A percentile compares a stretch with the other conserved stretches of the same genome.
Conservation (phyloP, 2,329 filamentous ascomycete genomes). For the Fusarium fujikuroi region DNA sequence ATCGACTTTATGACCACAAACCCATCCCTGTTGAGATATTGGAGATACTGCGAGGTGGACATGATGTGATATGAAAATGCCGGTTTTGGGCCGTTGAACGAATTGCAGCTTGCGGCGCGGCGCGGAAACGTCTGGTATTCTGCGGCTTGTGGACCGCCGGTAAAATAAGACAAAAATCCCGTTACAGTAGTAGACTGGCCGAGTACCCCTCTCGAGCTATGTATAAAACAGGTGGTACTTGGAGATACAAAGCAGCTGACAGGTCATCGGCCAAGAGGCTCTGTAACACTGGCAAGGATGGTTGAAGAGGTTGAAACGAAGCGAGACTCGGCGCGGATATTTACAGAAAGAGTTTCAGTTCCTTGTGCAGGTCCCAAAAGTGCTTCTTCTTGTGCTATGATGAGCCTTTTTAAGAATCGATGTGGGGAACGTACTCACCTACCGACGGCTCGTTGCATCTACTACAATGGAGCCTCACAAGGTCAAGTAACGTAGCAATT, state of each 20-base stretch:
- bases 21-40: constrained; percentile 74
- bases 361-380: not conserved
- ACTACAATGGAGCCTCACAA: constrained; percentile 14
- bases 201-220: constrained; percentile 9
- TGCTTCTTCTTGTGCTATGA: constrained; percentile 8
- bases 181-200: not conserved
- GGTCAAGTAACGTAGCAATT: constrained; percentile 41
- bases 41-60: constrained; percentile 44
- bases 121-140: not conserved
- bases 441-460: constrained; percentile 23
- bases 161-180: constrained; percentile 30
- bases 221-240: not conserved
- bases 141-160: constrained; percentile 23
- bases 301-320: constrained; percentile 25
- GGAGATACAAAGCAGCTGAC: constrained; percentile 10
- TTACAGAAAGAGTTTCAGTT: constrained; percentile 12
- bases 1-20: constrained; percentile 78
- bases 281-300: constrained; percentile 2
- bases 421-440: constrained; percentile 32
- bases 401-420: constrained; percentile 29
- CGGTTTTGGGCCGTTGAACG: not conserved
- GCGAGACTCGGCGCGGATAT: constrained; percentile 8
- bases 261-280: constrained; percentile 27
- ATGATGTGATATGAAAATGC: constrained; percentile 25
- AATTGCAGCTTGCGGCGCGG: constrained; percentile 10